phyloP scores from a whole-genome alignment of 2,329 filamentous ascomycete species.

The Penicillium sp. region DNA sequence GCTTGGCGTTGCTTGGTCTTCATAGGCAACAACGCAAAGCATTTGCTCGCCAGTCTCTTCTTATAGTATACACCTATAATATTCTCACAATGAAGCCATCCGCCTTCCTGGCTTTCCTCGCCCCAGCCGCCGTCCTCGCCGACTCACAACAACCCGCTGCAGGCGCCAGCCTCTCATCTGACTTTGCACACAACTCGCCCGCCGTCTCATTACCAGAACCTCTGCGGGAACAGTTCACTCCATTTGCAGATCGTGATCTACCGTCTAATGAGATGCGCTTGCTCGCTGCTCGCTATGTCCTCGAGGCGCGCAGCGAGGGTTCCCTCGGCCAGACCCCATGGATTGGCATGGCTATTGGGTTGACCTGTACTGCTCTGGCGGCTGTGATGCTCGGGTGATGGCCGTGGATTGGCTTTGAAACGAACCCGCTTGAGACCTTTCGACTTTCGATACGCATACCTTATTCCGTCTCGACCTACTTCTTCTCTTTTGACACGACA shows the following conservation, averaged over 20 bases:
- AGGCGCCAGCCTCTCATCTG: conserved; percentile 6
- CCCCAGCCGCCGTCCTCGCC: conserved; percentile 19
- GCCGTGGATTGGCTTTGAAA: neutral
- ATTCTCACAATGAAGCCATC: conserved; percentile 18
- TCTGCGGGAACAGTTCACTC: conserved; percentile 3
- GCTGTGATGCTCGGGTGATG: conserved; percentile 40
- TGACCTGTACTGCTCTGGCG: conserved; percentile 40
- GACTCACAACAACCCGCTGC: conserved; percentile 15
- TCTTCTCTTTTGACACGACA: conserved; percentile 7
- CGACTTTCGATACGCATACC: conserved; percentile 4
- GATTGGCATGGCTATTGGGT: conserved; percentile 43
- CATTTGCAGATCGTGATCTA: neutral
- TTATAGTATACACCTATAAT: neutral
- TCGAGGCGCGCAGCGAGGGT: conserved; percentile 38
- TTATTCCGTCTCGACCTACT: conserved; percentile 1
- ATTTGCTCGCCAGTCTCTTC: conserved; percentile 1
- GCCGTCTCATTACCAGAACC: conserved; percentile 22
- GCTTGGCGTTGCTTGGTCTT: conserved; percentile 28
- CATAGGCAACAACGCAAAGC: conserved; percentile 9
- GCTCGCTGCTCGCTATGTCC: conserved; percentile 25
- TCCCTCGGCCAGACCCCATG: conserved; percentile 41
- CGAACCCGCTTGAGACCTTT: neutral
- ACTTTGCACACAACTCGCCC: conserved; percentile 17
- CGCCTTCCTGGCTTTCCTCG: conserved; percentile 16
- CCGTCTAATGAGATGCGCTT: neutral